These are phyloP conservation scores for Tuber umbilicatum DNA, from an alignment of 495 filamentous ascomycete species.

Conservation along the genomic window DNA sequence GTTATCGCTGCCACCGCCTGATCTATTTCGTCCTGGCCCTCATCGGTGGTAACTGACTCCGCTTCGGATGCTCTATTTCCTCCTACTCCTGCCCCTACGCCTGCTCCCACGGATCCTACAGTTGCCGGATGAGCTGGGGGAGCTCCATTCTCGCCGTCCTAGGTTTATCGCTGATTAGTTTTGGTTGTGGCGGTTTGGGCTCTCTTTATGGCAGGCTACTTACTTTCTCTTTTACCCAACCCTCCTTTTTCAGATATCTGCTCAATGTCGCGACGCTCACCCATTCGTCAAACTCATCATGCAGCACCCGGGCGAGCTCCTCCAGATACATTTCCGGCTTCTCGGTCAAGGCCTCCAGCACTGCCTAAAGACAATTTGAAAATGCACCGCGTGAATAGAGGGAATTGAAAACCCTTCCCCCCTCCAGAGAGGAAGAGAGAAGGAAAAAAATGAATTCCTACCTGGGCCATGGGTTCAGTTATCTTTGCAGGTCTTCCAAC, in stretches of 20 bases:
- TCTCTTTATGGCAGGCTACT: neutral
- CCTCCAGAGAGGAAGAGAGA: neutral
- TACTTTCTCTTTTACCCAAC: constrained; percentile 2
- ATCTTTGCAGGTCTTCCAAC: constrained; percentile 1
- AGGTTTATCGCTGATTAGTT: neutral
- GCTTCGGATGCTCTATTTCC: neutral
- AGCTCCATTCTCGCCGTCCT: neutral
- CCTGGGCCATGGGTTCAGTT: constrained; percentile 1
- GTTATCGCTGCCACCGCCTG: neutral
- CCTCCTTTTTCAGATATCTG: constrained; percentile 3
- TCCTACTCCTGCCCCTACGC: neutral
- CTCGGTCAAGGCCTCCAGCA: constrained; percentile 5
- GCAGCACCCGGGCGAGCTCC: constrained; percentile 1
- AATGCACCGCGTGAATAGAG: neutral
- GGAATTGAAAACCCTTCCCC: neutral
- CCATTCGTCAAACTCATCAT: constrained; percentile 5
- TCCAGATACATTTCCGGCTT: constrained; percentile 4
- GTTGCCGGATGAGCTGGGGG: neutral
- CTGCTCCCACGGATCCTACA: neutral
- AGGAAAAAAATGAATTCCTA: neutral
- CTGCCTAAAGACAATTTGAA: constrained; percentile 3
- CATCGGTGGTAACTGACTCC: neutral
- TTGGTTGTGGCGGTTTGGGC: neutral
- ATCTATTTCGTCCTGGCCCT: constrained; percentile 3
- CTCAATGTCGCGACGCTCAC: constrained; percentile 4